A percentile compares a stretch with the other conserved stretches of the same genome.
Evolutionary conservation across 2,329 filamentous ascomycete species (phyloP).

Genomic region (Fusarium verticillioides): DNA sequence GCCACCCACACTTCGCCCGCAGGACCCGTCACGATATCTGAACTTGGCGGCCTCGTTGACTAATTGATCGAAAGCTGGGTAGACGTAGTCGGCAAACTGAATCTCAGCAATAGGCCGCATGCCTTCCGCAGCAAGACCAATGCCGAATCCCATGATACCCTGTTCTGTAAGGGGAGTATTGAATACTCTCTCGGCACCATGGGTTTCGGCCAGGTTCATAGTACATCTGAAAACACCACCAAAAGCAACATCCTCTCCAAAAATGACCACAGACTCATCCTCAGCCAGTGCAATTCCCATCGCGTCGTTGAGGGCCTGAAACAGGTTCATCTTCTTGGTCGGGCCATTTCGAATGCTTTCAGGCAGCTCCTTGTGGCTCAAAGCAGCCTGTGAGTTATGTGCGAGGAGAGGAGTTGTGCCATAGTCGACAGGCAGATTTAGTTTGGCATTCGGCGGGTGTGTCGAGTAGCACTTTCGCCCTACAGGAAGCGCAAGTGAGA

Average conservation of each 20-base stretch:
- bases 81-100: slow-evolving; percentile 95
- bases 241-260: slow-evolving; percentile 97
- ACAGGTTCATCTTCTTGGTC: slow-evolving; percentile 91
- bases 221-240: slow-evolving; percentile 96
- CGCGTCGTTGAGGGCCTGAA: slow-evolving; percentile 92
- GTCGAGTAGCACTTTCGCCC: slow-evolving; percentile 60
- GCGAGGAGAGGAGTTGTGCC: slow-evolving; percentile 82
- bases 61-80: slow-evolving; percentile 91
- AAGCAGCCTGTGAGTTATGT: slow-evolving; percentile 78
- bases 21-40: slow-evolving; percentile 76
- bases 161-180: slow-evolving; percentile 96
- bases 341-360: slow-evolving; percentile 71
- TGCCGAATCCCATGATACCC: slow-evolving; percentile 92
- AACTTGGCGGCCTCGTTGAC: slow-evolving; percentile 94
- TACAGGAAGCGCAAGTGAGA: slow-evolving; percentile 29
- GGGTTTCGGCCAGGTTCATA: slow-evolving; percentile 88
- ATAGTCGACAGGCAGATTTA: slow-evolving; percentile 92
- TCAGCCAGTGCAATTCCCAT: slow-evolving; percentile 82
- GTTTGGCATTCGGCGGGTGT: slow-evolving; percentile 68
- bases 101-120: slow-evolving; percentile 95
- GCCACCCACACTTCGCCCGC: slow-evolving; percentile 74
- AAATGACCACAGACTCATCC: slow-evolving; percentile 88
- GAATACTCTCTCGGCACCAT: slow-evolving; percentile 90
- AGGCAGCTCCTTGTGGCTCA: slow-evolving; percentile 78
- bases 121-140: slow-evolving; percentile 88